Conservation (phyloP, 768 basidiomycete species). For the Termitomyces sp. region DNA sequence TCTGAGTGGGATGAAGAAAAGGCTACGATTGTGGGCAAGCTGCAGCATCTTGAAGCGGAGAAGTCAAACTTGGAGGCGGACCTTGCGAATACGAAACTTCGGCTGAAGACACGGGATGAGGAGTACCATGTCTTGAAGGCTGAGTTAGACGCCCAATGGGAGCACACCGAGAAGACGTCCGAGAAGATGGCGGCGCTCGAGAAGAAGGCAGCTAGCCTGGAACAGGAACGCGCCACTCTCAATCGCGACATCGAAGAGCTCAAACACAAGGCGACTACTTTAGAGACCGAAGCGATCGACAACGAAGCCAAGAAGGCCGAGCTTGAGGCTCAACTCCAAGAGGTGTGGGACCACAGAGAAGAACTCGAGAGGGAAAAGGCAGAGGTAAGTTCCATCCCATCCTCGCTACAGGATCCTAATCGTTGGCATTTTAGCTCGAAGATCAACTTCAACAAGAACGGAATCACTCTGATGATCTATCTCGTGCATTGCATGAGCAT, state of each 20-base stretch:
- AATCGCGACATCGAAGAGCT: constrained; percentile 38
- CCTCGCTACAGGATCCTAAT: not conserved
- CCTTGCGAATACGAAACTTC: constrained; percentile 36
- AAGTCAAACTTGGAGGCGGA: constrained; percentile 41
- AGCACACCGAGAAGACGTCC: constrained; percentile 52
- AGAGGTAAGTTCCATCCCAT: constrained; percentile 35
- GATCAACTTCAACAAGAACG: constrained; percentile 50
- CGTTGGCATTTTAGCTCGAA: constrained; percentile 37
- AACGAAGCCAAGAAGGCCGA: constrained; percentile 52
- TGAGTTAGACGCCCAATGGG: constrained; percentile 74
- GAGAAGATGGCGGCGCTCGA: constrained; percentile 42
- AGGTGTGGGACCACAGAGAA: constrained; percentile 48
- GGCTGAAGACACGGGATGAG: constrained; percentile 38
- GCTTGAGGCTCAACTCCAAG: constrained; percentile 53
- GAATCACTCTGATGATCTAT: constrained; percentile 47
- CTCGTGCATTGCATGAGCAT: constrained; percentile 46
- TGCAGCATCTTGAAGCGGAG: constrained; percentile 41
- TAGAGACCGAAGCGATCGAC: constrained; percentile 57
- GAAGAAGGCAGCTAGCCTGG: constrained; percentile 30
- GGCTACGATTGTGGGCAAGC: constrained; percentile 36
- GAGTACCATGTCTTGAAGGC: constrained; percentile 47
- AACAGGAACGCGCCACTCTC: constrained; percentile 37
- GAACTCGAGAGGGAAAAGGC: constrained; percentile 53
- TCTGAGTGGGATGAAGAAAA: constrained; percentile 51
- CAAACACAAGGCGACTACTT: constrained; percentile 36